phyloP scores from a whole-genome alignment of 805 yeast genomes.

The Sungouiella thailandica region DNA sequence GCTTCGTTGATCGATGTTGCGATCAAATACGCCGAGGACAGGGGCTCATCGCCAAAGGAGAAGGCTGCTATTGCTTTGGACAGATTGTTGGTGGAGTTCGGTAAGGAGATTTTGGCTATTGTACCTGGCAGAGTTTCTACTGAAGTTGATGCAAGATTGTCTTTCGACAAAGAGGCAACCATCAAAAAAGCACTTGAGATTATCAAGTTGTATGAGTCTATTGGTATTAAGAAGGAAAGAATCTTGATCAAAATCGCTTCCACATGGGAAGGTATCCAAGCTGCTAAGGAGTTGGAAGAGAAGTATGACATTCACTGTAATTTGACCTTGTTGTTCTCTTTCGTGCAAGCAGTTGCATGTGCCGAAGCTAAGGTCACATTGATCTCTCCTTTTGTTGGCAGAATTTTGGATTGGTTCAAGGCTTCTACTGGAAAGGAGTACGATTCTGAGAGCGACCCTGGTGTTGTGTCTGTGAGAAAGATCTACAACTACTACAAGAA shows the following conservation, averaged over 20 bases:
- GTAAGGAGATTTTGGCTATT: constrained; percentile 84
- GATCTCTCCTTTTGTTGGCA: constrained; percentile 98
- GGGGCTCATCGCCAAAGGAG: constrained; percentile 51
- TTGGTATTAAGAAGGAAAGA: constrained; percentile 85
- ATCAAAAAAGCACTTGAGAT: constrained; percentile 89
- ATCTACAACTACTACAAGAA: constrained; percentile 98
- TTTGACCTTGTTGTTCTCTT: constrained; percentile 91
- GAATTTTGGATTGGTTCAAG: constrained; percentile 98
- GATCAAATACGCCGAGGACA: constrained; percentile 77
- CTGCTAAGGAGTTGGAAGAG: constrained; percentile 91
- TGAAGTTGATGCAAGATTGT: constrained; percentile 97
- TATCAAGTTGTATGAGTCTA: constrained; percentile 78
- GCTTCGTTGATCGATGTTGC: constrained; percentile 88
- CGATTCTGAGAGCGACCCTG: constrained; percentile 79
- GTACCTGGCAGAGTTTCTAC: constrained; percentile 99
- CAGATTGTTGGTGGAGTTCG: constrained; percentile 91
- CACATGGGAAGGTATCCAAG: constrained; percentile 99
- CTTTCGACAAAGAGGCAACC: constrained; percentile 92
- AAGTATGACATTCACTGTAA: constrained; percentile 90
- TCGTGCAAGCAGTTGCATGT: constrained; percentile 96
- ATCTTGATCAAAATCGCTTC: constrained; percentile 94
- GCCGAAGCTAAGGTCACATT: constrained; percentile 96
- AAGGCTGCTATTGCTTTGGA: constrained; percentile 83
- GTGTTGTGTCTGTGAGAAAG: constrained; percentile 82
- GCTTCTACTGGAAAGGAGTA: constrained; percentile 86